phyloP scores from a whole-genome alignment of 495 filamentous ascomycete species.

The Talaromyces borbonicus region DNA sequence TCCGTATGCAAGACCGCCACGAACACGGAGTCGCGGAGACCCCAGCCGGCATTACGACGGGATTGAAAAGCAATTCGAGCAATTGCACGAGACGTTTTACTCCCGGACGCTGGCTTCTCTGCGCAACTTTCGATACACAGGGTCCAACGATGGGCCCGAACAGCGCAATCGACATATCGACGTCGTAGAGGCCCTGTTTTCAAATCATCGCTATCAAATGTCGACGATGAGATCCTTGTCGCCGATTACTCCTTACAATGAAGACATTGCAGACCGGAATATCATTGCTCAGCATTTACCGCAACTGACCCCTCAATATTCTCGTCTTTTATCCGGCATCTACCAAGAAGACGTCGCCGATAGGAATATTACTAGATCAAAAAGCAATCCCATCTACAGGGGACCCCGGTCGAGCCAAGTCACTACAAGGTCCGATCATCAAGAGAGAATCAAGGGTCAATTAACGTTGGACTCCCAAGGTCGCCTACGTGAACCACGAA shows the following conservation, averaged over 20 bases:
- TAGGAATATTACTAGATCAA: conserved; percentile 28
- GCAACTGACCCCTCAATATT: conserved; percentile 7
- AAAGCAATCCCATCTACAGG: conserved; percentile 3
- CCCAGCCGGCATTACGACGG: conserved; percentile 26
- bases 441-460: neutral
- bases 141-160: conserved; percentile 8
- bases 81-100: conserved; percentile 27
- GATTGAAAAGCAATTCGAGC: conserved; percentile 33
- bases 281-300: conserved; percentile 17
- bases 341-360: conserved; percentile 39
- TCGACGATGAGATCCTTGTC: conserved; percentile 17
- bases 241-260: conserved; percentile 32
- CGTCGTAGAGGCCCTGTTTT: conserved; percentile 29
- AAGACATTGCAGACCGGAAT: conserved; percentile 39
- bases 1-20: conserved; percentile 7
- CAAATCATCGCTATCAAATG: conserved; percentile 21
- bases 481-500: neutral
- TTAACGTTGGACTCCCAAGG: neutral
- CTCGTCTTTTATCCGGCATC: conserved; percentile 22
- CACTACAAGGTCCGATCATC: neutral
- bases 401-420: conserved; percentile 1
- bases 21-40: conserved; percentile 11
- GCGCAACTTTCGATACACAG: conserved; percentile 11
- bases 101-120: conserved; percentile 20
- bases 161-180: conserved; percentile 28